Conservation (phyloP, 805 yeast genomes). For the Phaffomyces thermotolerans region DNA sequence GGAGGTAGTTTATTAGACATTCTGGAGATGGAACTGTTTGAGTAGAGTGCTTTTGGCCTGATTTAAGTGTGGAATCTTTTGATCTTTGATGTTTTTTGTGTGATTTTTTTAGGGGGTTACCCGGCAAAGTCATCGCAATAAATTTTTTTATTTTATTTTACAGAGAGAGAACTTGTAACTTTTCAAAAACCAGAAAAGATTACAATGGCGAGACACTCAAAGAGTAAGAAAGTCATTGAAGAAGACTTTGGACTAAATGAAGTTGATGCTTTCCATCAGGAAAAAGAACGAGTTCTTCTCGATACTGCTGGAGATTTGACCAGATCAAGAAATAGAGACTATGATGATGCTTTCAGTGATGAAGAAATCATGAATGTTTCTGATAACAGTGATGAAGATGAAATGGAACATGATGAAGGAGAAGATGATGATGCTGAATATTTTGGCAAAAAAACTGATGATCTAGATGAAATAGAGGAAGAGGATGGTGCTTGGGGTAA, state of each 20-base stretch:
- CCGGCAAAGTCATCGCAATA: slow-evolving; percentile 10
- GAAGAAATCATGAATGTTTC: slow-evolving; percentile 37
- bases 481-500: slow-evolving; percentile 43
- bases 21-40: no score
- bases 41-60: no score
- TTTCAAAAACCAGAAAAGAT: not conserved
- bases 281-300: slow-evolving; percentile 48
- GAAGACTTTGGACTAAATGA: slow-evolving; percentile 50
- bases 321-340: slow-evolving; percentile 23
- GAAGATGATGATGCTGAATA: slow-evolving; percentile 26
- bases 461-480: slow-evolving; percentile 25
- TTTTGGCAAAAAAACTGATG: slow-evolving; percentile 26
- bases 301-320: slow-evolving; percentile 36
- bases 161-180: not conserved
- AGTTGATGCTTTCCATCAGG: slow-evolving; percentile 60
- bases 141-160: slow-evolving; percentile 1
- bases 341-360: slow-evolving; percentile 42
- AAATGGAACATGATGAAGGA: slow-evolving; percentile 28
- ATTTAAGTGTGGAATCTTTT: no score
- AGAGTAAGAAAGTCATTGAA: slow-evolving; percentile 7
- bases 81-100: not conserved
- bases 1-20: slow-evolving; percentile 22
- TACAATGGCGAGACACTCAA: slow-evolving; percentile 11
- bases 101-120: slow-evolving; percentile 3
- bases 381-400: slow-evolving; percentile 38